Evolutionary conservation across 371 early-diverging fungal species (phyloP), one percentile per base, ranked within the genome.

Genomic region (Capillidium rhysosporum): DNA sequence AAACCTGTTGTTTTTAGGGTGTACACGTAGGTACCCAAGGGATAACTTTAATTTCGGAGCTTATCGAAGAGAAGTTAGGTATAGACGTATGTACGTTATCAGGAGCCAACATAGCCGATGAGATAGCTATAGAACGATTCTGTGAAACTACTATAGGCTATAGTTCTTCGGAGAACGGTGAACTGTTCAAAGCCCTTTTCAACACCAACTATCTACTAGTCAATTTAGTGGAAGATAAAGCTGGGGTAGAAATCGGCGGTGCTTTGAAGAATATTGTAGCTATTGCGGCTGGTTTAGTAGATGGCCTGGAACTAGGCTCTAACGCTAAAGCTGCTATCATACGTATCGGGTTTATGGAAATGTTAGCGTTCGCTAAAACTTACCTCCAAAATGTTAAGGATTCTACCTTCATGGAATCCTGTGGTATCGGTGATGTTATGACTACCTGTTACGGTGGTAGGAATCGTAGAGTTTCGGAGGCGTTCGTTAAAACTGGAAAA

Each of bases 261-360:
- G 95, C 98, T 3, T 66, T 99, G 39, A 99, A 99, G 76, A 99
- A 99, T 74, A 80, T 99, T 20, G 86, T 98, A 12, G 95, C 95
- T 23, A 79, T 98, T 52, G 99, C 86, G 31, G 98, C 92, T 54
- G 99, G 99, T 41, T 71, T 98, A 56, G 86, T 90, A 45, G 90
- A 92, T 65, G 98, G 67, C 20, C 58, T 67, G 52, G 63, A 65
- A 16, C 47, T 55, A 25, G 94, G 96, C 34, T 84, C 82, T 63
- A 98, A 98, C 72, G 89, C 98, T 39, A 90, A 93, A 68, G 94
- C 95, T 0, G 96, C 98, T n/a, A 85, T 98, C 56, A 92, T 99
- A 52, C 80, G 98, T 40, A 82, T 87, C 44, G 98, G 98, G 39
- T 67, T 98, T 47, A 69, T 88, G 65, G 98, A 99, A 64, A 98